phyloP scores from a whole-genome alignment of 495 filamentous ascomycete species.

The Podospora didyma region DNA sequence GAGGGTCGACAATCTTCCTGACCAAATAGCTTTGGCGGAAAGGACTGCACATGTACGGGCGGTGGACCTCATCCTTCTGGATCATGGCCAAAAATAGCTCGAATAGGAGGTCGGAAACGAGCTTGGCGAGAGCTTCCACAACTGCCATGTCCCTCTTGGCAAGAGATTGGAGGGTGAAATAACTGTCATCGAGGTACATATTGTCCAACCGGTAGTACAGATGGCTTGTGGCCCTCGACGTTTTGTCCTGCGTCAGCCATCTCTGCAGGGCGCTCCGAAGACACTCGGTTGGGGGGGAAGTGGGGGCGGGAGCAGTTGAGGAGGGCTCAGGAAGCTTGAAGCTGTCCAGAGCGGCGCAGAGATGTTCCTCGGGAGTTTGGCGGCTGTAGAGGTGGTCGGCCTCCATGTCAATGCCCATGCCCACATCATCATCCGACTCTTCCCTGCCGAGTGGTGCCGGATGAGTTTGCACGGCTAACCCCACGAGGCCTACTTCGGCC shows the following conservation, averaged over 20 bases:
- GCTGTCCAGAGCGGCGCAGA: no score
- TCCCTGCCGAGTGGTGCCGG: no score
- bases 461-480: no score
- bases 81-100: conserved; percentile 17
- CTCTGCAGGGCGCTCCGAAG: conserved; percentile 9
- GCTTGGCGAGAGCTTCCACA: neutral
- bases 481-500: no score
- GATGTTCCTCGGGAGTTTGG: no score
- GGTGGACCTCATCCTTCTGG: conserved; percentile 3
- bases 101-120: conserved; percentile 1
- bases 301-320: no score
- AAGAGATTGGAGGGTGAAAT: neutral
- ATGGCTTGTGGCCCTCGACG: conserved; percentile 1
- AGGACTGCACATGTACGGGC: neutral
- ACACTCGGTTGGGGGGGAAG: neutral
- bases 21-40: conserved; percentile 7
- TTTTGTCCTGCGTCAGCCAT: conserved; percentile 12
- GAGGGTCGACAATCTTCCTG: conserved; percentile 3
- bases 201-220: conserved; percentile 14
- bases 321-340: no score
- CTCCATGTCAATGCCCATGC: no score
- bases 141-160: conserved; percentile 5
- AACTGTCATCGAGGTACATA: neutral
- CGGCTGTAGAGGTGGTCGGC: no score
- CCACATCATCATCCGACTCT: no score